Evolutionary conservation across 352 stramenopile genomes (phyloP), one percentile per base, ranked within the genome.

Genomic region (Phytopythium boreale): DNA sequence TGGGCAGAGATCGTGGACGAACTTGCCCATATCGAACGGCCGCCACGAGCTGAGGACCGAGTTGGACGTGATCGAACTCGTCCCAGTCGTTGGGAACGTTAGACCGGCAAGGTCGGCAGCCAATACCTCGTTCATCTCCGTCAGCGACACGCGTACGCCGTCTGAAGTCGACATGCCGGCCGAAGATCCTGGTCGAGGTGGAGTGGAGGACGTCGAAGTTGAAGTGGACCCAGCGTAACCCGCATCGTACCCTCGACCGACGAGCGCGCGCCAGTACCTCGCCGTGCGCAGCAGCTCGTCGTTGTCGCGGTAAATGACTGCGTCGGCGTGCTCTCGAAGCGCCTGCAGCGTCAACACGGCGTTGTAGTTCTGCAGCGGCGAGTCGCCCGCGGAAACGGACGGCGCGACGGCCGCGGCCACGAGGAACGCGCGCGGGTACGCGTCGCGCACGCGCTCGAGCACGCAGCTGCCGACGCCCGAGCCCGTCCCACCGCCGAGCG

Each of bases 341-440:
- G 88, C 78, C 2, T 67, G 67, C 24, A 96, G 63, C 24, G 89
- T 85, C 51, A 96, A 77, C 8, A 90, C 62, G 1, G 87, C 74
- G 59, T 96, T 96, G 74, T 96, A 96, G 62, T 94, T 93, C 66
- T 96, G 89, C 47, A 95, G 65, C 2, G 89, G 84, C 1, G 86
- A 90, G 67, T 94, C 86, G 4, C 86, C 87, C 29, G 70, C 69
- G 34, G 73, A 50, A 10, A 65, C 75, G 1, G 84, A 95, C 26
- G 89, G 87, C 36, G 85, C 87, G 19, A 96, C 72, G 5, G 80
- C 92, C 17, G 79, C 71, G 15, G 80, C 83, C 17, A 82, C 73
- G 15, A 96, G 56, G 57, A 92, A 93, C 10, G 71, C 65, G 4
- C 80, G 87, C 4, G 89, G 82, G 53, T 95, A 96, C 41, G 75